phyloP scores from a whole-genome alignment of 208 protist genomes.

The Crithidia fasciculata region DNA sequence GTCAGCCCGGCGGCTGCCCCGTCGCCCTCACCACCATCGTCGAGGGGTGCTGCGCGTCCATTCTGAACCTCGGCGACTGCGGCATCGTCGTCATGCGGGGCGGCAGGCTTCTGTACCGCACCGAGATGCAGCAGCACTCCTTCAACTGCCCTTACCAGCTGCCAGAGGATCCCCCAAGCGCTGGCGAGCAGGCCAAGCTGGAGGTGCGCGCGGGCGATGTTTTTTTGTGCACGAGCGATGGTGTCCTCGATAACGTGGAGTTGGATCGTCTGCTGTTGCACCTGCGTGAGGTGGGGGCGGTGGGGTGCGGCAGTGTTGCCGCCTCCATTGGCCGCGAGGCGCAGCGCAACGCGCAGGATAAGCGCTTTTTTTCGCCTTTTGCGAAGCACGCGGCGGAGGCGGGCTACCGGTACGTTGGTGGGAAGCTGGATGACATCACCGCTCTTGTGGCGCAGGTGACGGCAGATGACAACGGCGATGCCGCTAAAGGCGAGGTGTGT shows the following conservation, averaged over 20 bases:
- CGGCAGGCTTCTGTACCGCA: slow-evolving; percentile 65
- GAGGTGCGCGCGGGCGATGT: slow-evolving; percentile 72
- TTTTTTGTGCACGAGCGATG: slow-evolving; percentile 82
- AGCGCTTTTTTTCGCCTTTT: slow-evolving; percentile 77
- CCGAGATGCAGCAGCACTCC: slow-evolving; percentile 77
- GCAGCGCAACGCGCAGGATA: slow-evolving; percentile 55
- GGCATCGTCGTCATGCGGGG: slow-evolving; percentile 72
- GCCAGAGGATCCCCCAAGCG: slow-evolving; percentile 72
- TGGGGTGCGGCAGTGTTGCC: slow-evolving; percentile 68
- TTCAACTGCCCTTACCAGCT: slow-evolving; percentile 91
- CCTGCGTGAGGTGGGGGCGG: slow-evolving; percentile 41
- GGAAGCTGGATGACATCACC: slow-evolving; percentile 90
- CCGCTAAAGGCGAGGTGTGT: slow-evolving; percentile 33
- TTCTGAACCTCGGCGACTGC: slow-evolving; percentile 91
- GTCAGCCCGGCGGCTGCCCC: slow-evolving; percentile 72
- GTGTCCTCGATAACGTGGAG: slow-evolving; percentile 87
- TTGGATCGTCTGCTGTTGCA: slow-evolving; percentile 58
- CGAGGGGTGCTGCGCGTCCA: slow-evolving; percentile 56
- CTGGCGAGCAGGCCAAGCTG: slow-evolving; percentile 63
- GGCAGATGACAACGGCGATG: slow-evolving; percentile 5
- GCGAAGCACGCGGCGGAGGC: slow-evolving; percentile 60
- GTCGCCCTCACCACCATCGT: slow-evolving; percentile 72
- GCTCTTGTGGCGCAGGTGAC: slow-evolving; percentile 82
- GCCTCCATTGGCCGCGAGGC: slow-evolving; percentile 61
- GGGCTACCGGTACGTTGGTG: slow-evolving; percentile 75